Evolutionary conservation across 1,139 yeast genomes (phyloP), one percentile per base, ranked within the genome.

Genomic region (Meyerozyma carpophila): DNA sequence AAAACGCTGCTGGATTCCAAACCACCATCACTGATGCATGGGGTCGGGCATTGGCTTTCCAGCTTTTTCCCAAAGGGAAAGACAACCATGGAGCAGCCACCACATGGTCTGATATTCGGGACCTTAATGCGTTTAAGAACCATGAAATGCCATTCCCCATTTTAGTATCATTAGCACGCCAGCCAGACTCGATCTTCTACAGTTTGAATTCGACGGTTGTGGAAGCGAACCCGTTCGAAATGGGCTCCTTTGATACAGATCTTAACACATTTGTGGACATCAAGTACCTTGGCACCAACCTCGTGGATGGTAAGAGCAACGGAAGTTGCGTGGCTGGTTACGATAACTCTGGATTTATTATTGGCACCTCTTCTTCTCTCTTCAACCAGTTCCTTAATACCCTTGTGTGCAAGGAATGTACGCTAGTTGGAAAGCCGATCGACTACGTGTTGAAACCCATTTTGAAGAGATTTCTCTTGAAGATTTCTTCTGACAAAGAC

Each of bases 361-460:
- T 85, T 63, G 95, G 94, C 37, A 83, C 94, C 2, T 84, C 94
- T 0, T 83, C 95, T 0, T 73, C 93, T 1, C 68, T 89, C 45
- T 89, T 88, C 67, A 87, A 87, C 63, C 80, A 81, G 57, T 81
- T 84, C 53, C 60, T 85, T 37, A 66, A 84, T 46, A 77, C 77
- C 46, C 63, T 84, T 48, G 83, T 82, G 47, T 69, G 73, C 50
- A 66, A 62, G 8, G 59, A 58, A 27, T 68, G 73, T 47, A 63
- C 79, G 16, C 26, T 34, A 8, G 25, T 34, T 10, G 37, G 37
- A 18, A 36, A 42, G 27, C 69, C 82, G 1, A 71, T 79, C 32
- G 59, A 79, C 31, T 62, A 74, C 25, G 73, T 81, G 11, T 62
- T 76, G 38, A 76, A 76, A 54, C 64, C 70, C 38, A 56, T 84